Conservation (phyloP, 192 early-diverging fungal species). For the Rhizoclosmatium sp. region DNA sequence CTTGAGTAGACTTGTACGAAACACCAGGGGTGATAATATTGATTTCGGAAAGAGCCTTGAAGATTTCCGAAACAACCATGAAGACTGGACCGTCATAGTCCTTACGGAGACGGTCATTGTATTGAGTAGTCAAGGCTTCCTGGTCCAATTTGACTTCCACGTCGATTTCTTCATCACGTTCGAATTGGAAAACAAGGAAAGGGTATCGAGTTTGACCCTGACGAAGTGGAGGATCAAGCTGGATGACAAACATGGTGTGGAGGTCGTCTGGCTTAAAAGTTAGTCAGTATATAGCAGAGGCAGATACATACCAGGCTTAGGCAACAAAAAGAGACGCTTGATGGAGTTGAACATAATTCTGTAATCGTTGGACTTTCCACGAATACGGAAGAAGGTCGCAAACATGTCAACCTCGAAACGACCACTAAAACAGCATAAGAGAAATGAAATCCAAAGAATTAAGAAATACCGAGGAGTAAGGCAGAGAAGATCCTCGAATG, state of each 20-base stretch:
- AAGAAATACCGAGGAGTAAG: slow-evolving; percentile 81
- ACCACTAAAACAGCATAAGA: slow-evolving; percentile 62
- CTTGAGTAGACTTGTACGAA: slow-evolving; percentile 69
- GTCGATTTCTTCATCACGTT: slow-evolving; percentile 89
- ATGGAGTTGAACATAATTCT: slow-evolving; percentile 90
- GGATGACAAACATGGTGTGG: slow-evolving; percentile 91
- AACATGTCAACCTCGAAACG: slow-evolving; percentile 96
- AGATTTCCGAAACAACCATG: slow-evolving; percentile 85
- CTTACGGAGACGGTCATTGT: slow-evolving; percentile 78
- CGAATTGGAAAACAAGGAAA: slow-evolving; percentile 96
- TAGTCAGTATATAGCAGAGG: not conserved
- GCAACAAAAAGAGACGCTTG: slow-evolving; percentile 84
- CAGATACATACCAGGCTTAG: slow-evolving; percentile 68
- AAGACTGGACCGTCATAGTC: slow-evolving; percentile 87
- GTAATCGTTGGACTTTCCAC: slow-evolving; percentile 98
- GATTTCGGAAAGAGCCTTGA: slow-evolving; percentile 81
- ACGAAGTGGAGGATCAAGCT: slow-evolving; percentile 93
- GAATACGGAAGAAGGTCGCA: slow-evolving; percentile 87
- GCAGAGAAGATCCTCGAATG: slow-evolving; percentile 88
- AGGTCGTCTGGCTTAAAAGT: slow-evolving; percentile 68
- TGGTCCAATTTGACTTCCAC: slow-evolving; percentile 83
- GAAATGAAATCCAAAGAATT: slow-evolving; percentile 5
- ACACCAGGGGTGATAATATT: slow-evolving; percentile 74
- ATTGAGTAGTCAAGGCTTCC: slow-evolving; percentile 66
- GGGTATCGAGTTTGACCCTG: slow-evolving; percentile 97